Evolutionary conservation across 331 rosid species (phyloP), one percentile per base, ranked within the genome.

Genomic region (Phaseolus coccineus): DNA sequence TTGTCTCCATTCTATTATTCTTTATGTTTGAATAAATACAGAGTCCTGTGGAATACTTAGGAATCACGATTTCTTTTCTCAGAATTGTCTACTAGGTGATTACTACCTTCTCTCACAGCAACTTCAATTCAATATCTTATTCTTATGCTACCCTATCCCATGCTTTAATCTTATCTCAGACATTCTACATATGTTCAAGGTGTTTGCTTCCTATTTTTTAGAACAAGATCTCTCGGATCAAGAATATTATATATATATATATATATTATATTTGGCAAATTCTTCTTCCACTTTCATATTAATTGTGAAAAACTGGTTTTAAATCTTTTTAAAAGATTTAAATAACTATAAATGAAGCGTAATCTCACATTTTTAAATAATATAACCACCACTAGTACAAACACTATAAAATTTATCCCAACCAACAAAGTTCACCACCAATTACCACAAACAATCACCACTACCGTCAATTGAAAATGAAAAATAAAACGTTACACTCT

Each of bases 1-100:
- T 63, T 89, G 94, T 90, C 85, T 80, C 76, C 71, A 39, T 71
- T 56, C 77, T 50, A 39, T 80, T 78, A 63, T 63, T 70, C 51
- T 75, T 82, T 76, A 53, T 10, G 48, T 76, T 79, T 57, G 66
- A 67, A 76, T 71, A 46, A 61, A 47, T 33, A 5, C 6, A 1
- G 64, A 51, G 67, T 86, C 33, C 31, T 13, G 22, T 33, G 58
- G 74, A 85, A 86, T 80, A 25, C 83, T 82, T 52, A 15, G 37
- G 61, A 62, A 82, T 75, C 56, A 76, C 56, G 81, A 19, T 74
- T 78, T 48, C 74, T 77, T 77, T 74, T 84, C 28, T 12, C 42
- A 76, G 77, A 80, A 77, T 55, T 77, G 72, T 53, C 57, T 16
- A 28, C 69, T 74, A 16, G 56, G 61, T 15, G 15, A 62, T 77